A percentile compares a stretch with the other conserved stretches of the same genome.
Evolutionary conservation across 208 protist species (phyloP).

Genomic region (Leishmania tarentolae): DNA sequence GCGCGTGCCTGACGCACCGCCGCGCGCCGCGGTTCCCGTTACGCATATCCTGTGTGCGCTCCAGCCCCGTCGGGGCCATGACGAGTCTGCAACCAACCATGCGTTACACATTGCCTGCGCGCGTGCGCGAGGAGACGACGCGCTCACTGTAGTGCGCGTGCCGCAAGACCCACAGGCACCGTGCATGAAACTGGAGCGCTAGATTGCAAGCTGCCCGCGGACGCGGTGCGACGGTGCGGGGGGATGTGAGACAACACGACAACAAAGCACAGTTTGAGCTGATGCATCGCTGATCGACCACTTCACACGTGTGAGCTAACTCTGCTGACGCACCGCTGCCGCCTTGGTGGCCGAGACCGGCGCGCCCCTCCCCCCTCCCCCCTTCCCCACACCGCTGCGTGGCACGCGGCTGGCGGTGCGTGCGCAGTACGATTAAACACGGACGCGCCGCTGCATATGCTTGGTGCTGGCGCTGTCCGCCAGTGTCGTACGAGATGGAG

Average conservation of each 20-base stretch:
- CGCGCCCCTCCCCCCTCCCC: no score
- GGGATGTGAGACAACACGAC: conserved; percentile 19
- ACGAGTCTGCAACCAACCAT: conserved; percentile 33
- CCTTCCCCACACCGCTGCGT: neutral
- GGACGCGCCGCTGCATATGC: conserved; percentile 22
- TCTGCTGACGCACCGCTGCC: conserved; percentile 12
- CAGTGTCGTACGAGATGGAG: conserved; percentile 24
- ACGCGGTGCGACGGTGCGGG: conserved; percentile 12
- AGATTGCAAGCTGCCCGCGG: neutral
- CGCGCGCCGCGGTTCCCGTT: conserved; percentile 20
- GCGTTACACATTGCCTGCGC: conserved; percentile 11
- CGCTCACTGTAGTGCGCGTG: conserved; percentile 26
- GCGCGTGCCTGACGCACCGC: conserved; percentile 21
- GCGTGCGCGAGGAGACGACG: neutral
- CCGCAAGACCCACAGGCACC: conserved; percentile 22
- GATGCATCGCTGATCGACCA: no score
- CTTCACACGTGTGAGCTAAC: conserved; percentile 19
- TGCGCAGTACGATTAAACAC: conserved; percentile 28
- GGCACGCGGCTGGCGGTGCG: neutral
- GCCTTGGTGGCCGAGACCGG: neutral
- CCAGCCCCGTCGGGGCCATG: conserved; percentile 32
- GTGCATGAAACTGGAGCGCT: conserved; percentile 27
- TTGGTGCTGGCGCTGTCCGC: conserved; percentile 24
- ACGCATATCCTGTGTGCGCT: conserved; percentile 35
- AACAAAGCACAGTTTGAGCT: no score